Conservation (phyloP, 2,329 filamentous ascomycete species). For the Elsinoe fawcettii region DNA sequence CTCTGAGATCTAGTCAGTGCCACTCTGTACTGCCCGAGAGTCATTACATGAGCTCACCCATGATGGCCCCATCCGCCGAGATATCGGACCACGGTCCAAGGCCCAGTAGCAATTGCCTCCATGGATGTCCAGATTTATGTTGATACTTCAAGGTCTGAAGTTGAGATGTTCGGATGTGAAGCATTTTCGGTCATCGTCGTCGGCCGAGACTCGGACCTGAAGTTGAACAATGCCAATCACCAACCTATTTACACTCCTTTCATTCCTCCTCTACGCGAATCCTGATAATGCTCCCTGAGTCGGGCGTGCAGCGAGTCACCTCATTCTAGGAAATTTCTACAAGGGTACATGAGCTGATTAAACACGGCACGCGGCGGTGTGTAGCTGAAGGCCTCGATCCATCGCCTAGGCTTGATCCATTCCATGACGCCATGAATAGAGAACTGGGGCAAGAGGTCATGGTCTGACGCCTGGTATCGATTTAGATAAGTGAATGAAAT, state of each 20-base stretch:
- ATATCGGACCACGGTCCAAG: background rate
- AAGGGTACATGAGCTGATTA: no score
- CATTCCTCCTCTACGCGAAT: no score
- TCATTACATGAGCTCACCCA: background rate
- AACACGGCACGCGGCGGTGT: background rate
- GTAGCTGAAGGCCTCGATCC: background rate
- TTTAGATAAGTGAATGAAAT: background rate
- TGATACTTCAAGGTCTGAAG: no score
- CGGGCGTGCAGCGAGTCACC: no score
- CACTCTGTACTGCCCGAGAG: no score
- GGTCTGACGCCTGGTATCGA: background rate
- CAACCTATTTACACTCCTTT: no score
- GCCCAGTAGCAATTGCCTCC: background rate
- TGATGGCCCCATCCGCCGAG: slow-evolving; percentile 1
- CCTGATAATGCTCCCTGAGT: no score
- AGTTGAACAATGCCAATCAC: no score
- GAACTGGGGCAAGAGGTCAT: background rate
- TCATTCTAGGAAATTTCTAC: no score
- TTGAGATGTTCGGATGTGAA: no score
- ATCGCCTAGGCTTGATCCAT: background rate
- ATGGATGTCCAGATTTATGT: background rate
- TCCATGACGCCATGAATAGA: background rate
- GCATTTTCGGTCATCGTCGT: no score
- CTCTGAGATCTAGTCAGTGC: background rate
- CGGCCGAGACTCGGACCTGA: no score